Evolutionary conservation across 768 basidiomycete genomes (phyloP), one percentile per base, ranked within the genome.

Genomic region (Suillus alpinus): DNA sequence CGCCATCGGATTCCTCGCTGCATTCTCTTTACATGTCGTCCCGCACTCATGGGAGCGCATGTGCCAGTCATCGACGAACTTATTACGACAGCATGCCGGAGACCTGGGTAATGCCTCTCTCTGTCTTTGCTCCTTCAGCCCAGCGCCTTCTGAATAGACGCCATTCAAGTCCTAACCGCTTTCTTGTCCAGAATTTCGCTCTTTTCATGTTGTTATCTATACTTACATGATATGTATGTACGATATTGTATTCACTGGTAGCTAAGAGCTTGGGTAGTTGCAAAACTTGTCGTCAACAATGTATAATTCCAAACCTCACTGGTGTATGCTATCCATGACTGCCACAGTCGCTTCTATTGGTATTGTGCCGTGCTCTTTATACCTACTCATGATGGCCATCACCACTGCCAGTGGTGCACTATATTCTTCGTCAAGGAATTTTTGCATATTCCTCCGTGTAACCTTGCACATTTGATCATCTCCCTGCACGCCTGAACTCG

Each of bases 51-150:
- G 2, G 57, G 1, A 40, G 40, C 51, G 55, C 23, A 50, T 18
- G 14, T 66, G 59, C 7, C 40, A 63, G 7, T 43, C 44, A 0
- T 65, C 66, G 6, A 47, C 65, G 59, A 65, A 64, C 14, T 61
- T 43, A 18, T 14, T 56, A n/a, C 53, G 39, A 23, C 37, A 41
- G 53, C 16, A 72, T 73, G 70, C 68, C 68, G 0, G 70, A 71
- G 40, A 63, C 70, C 2, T 69, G 71, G 71, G 39, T 44, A n/a
- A n/a, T n/a, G n/a, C n/a, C n/a, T n/a, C n/a, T n/a, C n/a, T n/a
- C n/a, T n/a, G n/a, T n/a, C n/a, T n/a, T n/a, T n/a, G n/a, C n/a
- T n/a, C n/a, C n/a, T n/a, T n/a, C n/a, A n/a, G n/a, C n/a, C n/a
- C n/a, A n/a, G n/a, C n/a, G n/a, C n/a, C n/a, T n/a, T n/a, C n/a